Evolutionary conservation across 2,329 filamentous ascomycete species (phyloP), one percentile per base, ranked within the genome.

Genomic region (Colletotrichum lentis): DNA sequence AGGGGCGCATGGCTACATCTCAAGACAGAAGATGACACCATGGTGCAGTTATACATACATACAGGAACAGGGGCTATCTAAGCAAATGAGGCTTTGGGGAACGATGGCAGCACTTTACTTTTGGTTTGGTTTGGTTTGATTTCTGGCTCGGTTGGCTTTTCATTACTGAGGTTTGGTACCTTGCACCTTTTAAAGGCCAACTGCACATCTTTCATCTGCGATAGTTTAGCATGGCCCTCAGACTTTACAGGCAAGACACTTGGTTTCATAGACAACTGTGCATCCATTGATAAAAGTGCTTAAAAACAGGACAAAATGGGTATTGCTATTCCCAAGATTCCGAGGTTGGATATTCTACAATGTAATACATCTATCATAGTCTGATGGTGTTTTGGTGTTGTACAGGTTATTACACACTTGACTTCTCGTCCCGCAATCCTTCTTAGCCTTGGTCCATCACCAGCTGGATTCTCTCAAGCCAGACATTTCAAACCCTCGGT

Each of bases 351-450:
- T 60, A n/a, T 37, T 60, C 47, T 60, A 64, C 39, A 64, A 27
- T 35, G 46, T 52, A 11, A 14, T 52, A 52, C 27, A 60, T 52
- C 44, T 53, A 53, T 53, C 54, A 12, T 49, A 18, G 22, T 44
- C 18, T 18, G 16, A 47, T 64, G 31, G 7, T 35, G 31, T 35
- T 31, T 31, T 31, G 31, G 31, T 35, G 46, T 44, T 64, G 46
- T 60, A 64, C 62, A 60, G 49, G 24, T 54, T 22, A 47, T 53
- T 53, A 53, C 46, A 64, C 39, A 47, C 39, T 44, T 43, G 7
- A 22, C 58, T n/a, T 20, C 22, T 22, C 24, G 31, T 35, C 14
- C 27, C 18, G 12, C 16, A 16, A 8, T 35, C 18, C 4, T 31
- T 35, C 11, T 35, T 35, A 10, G 6, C 12, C 55, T 18, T 18